Conservation (phyloP, 75 land plant genomes). For the Ceratopteris richardii region DNA sequence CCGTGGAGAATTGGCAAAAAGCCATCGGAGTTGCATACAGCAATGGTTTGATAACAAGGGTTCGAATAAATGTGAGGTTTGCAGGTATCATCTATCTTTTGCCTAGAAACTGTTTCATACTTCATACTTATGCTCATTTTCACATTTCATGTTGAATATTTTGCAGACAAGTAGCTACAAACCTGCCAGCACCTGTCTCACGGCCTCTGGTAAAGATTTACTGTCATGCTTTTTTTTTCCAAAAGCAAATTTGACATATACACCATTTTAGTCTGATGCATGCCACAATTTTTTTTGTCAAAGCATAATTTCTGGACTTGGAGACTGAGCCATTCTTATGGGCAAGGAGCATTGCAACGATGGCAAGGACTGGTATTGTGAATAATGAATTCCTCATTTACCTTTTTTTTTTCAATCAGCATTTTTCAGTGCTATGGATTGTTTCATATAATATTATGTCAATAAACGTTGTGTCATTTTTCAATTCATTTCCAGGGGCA, state of each 20-base stretch:
- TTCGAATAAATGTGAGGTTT: slow-evolving; percentile 87
- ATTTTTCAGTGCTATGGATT: neutral
- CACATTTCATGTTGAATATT: too few species aligned
- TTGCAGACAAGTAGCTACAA: slow-evolving; percentile 64
- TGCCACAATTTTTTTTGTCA: neutral
- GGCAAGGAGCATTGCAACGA: slow-evolving; percentile 20
- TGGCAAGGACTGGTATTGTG: slow-evolving; percentile 35
- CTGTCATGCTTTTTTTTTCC: neutral
- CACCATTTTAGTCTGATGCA: neutral
- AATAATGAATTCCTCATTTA: too few species aligned
- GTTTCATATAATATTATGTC: neutral
- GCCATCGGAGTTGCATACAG: slow-evolving; percentile 71
- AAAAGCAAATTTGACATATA: neutral
- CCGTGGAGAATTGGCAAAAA: slow-evolving; percentile 79
- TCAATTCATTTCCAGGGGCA: slow-evolving; percentile 32
- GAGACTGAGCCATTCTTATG: slow-evolving; percentile 42
- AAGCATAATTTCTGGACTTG: slow-evolving; percentile 81
- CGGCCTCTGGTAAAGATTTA: slow-evolving; percentile 48
- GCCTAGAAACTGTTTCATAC: neutral
- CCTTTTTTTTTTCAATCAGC: neutral
- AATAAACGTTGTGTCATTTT: neutral
- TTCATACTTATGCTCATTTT: too few species aligned
- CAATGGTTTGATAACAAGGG: slow-evolving; percentile 81
- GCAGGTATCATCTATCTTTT: slow-evolving; percentile 70
- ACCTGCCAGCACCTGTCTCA: slow-evolving; percentile 52